phyloP scores from a whole-genome alignment of 164 flowering plant genomes.

The Nymphaea thermarum region DNA sequence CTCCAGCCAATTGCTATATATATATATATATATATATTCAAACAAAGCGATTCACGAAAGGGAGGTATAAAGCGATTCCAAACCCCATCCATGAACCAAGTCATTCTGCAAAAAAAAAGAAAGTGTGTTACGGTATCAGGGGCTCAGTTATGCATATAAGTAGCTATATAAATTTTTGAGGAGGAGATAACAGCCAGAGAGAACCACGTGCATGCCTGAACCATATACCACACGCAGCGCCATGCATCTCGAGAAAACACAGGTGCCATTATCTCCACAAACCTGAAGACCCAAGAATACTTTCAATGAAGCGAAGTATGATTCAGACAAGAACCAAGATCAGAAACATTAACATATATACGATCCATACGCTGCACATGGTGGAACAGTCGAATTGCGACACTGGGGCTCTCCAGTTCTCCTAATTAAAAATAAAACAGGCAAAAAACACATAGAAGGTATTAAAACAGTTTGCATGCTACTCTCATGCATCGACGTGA shows the following conservation, averaged over 20 bases:
- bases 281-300: constrained; percentile 24
- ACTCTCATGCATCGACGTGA: neutral
- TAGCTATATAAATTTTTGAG: too few species aligned
- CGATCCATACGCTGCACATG: constrained; percentile 84
- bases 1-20: too few species aligned
- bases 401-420: constrained; percentile 68
- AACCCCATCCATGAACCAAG: constrained; percentile 97
- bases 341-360: neutral
- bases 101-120: constrained; percentile 54
- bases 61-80: constrained; percentile 47
- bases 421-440: constrained; percentile 24
- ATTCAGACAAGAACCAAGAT: neutral
- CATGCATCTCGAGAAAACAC: constrained; percentile 72
- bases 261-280: constrained; percentile 77
- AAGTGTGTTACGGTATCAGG: neutral
- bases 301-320: neutral
- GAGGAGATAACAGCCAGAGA: neutral
- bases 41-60: too few species aligned
- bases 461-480: neutral
- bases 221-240: constrained; percentile 83
- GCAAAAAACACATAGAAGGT: neutral
- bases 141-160: too few species aligned
- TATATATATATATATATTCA: too few species aligned
- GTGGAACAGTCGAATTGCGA: constrained; percentile 61
- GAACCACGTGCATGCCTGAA: constrained; percentile 30